Conservation (phyloP, 805 yeast species). For the Blastobotrys chiropterorum region DNA sequence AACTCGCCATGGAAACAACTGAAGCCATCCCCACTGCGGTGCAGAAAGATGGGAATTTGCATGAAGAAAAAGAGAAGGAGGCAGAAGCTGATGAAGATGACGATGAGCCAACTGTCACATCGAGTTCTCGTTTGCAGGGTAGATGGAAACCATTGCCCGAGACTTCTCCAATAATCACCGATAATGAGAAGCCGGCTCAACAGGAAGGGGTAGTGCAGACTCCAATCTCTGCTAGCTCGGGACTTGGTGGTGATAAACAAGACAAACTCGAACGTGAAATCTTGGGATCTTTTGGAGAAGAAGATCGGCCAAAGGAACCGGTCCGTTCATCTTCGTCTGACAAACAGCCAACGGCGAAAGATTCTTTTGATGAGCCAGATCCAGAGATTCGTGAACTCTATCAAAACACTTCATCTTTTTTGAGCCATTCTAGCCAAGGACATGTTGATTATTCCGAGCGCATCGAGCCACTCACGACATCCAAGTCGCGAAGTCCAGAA, state of each 20-base stretch:
- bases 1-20: not conserved
- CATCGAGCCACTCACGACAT: constrained; percentile 24
- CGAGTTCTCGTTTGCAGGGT: constrained; percentile 2
- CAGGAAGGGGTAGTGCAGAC: not conserved
- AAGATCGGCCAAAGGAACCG: not conserved
- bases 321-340: not conserved
- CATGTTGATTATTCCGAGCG: constrained; percentile 8
- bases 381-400: constrained; percentile 30
- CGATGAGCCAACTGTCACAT: not conserved
- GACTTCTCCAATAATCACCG: not conserved
- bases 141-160: constrained; percentile 17
- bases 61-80: not conserved
- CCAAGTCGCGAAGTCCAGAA: constrained; percentile 11
- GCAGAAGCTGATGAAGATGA: not conserved
- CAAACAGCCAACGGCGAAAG: not conserved
- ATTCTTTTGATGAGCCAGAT: constrained; percentile 18
- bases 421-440: constrained; percentile 20
- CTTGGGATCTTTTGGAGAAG: constrained; percentile 9
- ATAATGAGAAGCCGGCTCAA: constrained; percentile 2
- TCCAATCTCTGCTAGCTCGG: constrained; percentile 3
- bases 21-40: not conserved
- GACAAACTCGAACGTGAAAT: constrained; percentile 16
- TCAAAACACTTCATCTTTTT: constrained; percentile 25
- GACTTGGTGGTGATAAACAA: constrained; percentile 6
- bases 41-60: not conserved